Percentiles rank a stretch among this genome's conserved stretches.
These are phyloP conservation scores for Mucor plumbeus DNA, from an alignment of 371 early-diverging fungal genomes.

Conservation along the genomic window DNA sequence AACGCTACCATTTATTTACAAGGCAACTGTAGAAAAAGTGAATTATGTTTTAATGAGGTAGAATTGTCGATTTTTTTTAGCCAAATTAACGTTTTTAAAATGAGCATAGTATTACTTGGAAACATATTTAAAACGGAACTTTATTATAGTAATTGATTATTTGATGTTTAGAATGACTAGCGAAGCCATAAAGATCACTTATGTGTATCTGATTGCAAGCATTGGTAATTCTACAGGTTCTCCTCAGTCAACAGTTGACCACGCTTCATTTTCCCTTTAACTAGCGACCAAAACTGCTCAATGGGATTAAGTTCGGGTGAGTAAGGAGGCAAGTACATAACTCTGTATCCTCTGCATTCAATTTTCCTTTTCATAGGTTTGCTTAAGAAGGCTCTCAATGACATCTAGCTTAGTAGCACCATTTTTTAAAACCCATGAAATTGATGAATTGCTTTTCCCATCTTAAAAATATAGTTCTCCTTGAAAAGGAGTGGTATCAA, in stretches of 20 bases:
- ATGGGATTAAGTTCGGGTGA: slow-evolving; percentile 17
- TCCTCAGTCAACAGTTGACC: slow-evolving; percentile 18
- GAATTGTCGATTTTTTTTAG: no score
- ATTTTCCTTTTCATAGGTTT: slow-evolving; percentile 23
- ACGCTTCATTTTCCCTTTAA: slow-evolving; percentile 27
- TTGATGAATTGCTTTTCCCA: not conserved
- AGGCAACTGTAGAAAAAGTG: slow-evolving; percentile 10
- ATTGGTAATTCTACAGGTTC: slow-evolving; percentile 12
- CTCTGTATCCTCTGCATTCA: slow-evolving; percentile 22
- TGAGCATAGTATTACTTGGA: no score
- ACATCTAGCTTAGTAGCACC: no score
- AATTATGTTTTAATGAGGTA: slow-evolving; percentile 9
- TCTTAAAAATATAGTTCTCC: slow-evolving; percentile 9
- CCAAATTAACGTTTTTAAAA: no score
- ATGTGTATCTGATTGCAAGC: slow-evolving; percentile 8
- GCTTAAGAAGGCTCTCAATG: no score
- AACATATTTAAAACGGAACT: not conserved
- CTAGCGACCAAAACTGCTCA: slow-evolving; percentile 19
- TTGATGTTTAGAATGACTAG: not conserved
- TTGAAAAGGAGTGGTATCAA: slow-evolving; percentile 13
- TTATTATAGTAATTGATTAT: not conserved
- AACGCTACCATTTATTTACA: slow-evolving; percentile 9
- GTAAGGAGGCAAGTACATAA: slow-evolving; percentile 12
- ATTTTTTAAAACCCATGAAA: no score
- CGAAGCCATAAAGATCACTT: not conserved